Base-by-base conservation (phyloP, 495 filamentous ascomycete species). In the Hypomontagnella monticulosa region DNA sequence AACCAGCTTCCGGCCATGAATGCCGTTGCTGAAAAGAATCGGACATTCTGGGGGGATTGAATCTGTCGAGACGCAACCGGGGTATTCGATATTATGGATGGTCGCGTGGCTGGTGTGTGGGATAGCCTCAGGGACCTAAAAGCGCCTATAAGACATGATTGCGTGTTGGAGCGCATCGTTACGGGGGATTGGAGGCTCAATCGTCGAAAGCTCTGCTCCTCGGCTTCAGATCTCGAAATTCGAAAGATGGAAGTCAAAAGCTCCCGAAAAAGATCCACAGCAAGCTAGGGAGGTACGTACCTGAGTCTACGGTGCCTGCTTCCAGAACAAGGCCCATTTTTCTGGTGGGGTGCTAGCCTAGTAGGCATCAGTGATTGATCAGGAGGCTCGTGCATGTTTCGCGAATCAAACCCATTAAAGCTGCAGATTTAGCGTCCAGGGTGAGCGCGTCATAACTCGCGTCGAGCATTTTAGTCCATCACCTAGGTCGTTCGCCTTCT, bases 11-110 rank as follows among this genome's bases (percentile, higher is more conserved):
- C 89, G 32, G 80, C 78, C 60, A 75, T 78, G 7, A 78, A 72
- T 1, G 89, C 79, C 27, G 91, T 91, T 44, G 88, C 89, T 50
- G 91, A 91, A 79, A 97, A 97, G 71, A 84, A 75, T 72, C 90
- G 84, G 64, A 73, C 79, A 79, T 77, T 67, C 43, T 73, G 70
- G 30, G 61, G 51, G 12, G 11, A 50, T 56, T 57, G 63, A 53
- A 60, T 55, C 38, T 27, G 57, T 23, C 44, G 63, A 23, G 69
- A 36, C 23, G 33, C 53, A 37, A 66, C 56, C 12, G 69, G 42
- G 48, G 60, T 48, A 48, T 65, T 68, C 14, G 75, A 49, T 67
- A 63, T 65, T 56, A 78, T 75, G 9, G 67, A 71, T 10, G 73
- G 68, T 33, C 73, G 75, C 47, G 69, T 60, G 20, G 57, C 47